phyloP scores from a whole-genome alignment of 164 flowering plant genomes.

The Protea cynaroides region DNA sequence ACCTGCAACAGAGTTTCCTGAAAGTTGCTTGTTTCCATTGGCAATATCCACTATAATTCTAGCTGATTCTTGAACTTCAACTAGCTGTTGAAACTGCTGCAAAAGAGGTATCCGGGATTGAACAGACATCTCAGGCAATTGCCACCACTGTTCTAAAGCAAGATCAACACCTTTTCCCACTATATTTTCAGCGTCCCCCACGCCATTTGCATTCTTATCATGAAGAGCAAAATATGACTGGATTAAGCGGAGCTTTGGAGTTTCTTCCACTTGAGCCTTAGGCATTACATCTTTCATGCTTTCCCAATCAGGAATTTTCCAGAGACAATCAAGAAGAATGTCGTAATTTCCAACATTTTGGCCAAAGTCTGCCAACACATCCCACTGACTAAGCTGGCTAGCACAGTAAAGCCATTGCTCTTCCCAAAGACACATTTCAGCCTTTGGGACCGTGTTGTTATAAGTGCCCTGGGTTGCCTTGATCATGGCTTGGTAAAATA shows the following conservation, averaged over 20 bases:
- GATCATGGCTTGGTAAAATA: slow-evolving; percentile 93
- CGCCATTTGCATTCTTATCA: slow-evolving; percentile 76
- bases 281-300: slow-evolving; percentile 84
- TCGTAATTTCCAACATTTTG: slow-evolving; percentile 78
- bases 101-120: slow-evolving; percentile 81
- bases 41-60: slow-evolving; percentile 78
- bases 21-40: slow-evolving; percentile 69
- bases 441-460: slow-evolving; percentile 92
- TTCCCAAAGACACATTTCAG: slow-evolving; percentile 99
- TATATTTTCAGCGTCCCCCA: slow-evolving; percentile 76
- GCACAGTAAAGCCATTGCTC: slow-evolving; percentile 98
- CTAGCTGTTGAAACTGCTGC: slow-evolving; percentile 91
- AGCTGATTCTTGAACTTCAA: slow-evolving; percentile 92
- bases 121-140: slow-evolving; percentile 89
- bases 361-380: slow-evolving; percentile 82
- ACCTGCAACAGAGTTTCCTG: slow-evolving; percentile 58
- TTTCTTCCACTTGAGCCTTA: slow-evolving; percentile 90
- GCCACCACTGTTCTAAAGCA: slow-evolving; percentile 95
- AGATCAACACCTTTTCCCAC: slow-evolving; percentile 91
- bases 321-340: slow-evolving; percentile 73
- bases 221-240: slow-evolving; percentile 90
- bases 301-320: slow-evolving; percentile 89
- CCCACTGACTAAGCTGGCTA: slow-evolving; percentile 90
- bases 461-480: slow-evolving; percentile 99
- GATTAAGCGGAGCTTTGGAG: slow-evolving; percentile 72